A percentile compares a stretch with the other conserved stretches of the same genome.
Evolutionary conservation across 371 early-diverging fungal species (phyloP).

Genomic region (Mucor piriformis): DNA sequence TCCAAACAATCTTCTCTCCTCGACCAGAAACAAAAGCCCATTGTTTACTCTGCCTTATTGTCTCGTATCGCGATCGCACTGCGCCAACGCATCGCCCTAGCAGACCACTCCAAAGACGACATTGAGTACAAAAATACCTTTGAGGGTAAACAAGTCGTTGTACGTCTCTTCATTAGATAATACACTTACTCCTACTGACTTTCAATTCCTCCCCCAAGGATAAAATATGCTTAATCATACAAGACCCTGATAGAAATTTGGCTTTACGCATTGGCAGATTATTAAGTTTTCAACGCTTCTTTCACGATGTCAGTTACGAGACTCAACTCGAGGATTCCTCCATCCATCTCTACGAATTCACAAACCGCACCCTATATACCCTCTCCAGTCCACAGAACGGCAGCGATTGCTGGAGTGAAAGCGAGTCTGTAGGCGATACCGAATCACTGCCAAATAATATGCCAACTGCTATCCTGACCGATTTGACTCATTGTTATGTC

Average conservation of each 20-base stretch:
- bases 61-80: constrained; percentile 80
- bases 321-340: constrained; percentile 65
- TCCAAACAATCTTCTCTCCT: not conserved
- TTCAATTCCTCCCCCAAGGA: constrained; percentile 40
- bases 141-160: constrained; percentile 80
- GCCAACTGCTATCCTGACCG: constrained; percentile 63
- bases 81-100: constrained; percentile 45
- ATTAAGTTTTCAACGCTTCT: constrained; percentile 69
- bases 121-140: constrained; percentile 84
- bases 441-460: constrained; percentile 8
- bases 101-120: constrained; percentile 72
- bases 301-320: constrained; percentile 73
- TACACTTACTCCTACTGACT: not conserved
- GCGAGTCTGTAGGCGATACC: constrained; percentile 8
- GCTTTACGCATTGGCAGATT: constrained; percentile 72
- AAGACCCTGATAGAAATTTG: constrained; percentile 66
- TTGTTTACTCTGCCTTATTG: constrained; percentile 70
- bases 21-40: not conserved
- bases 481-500: constrained; percentile 73
- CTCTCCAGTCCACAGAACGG: constrained; percentile 9
- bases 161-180: constrained; percentile 15
- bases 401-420: constrained; percentile 21
- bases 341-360: constrained; percentile 67
- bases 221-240: constrained; percentile 51
- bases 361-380: constrained; percentile 36